A percentile compares a stretch with the other conserved stretches of the same genome.
Conservation (phyloP, 768 basidiomycete genomes). For the Panellus pusillus region DNA sequence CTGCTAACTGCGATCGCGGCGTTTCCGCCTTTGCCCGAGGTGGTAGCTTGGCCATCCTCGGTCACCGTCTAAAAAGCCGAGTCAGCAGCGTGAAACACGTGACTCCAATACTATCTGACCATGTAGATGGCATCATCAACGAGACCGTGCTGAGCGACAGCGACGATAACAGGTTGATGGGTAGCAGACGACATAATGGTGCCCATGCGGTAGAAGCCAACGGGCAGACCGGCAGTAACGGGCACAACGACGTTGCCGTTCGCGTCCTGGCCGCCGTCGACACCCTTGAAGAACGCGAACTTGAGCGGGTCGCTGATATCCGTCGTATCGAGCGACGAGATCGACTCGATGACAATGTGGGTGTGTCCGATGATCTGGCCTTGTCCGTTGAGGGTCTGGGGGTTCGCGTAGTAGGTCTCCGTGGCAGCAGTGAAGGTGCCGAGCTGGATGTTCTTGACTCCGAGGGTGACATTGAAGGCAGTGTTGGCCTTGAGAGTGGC, state of each 20-base stretch:
- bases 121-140: slow-evolving; percentile 63
- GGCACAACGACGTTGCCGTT: slow-evolving; percentile 49
- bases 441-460: slow-evolving; percentile 43
- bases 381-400: slow-evolving; percentile 48
- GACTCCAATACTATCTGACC: neutral
- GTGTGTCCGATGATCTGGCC: slow-evolving; percentile 58
- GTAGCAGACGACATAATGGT: slow-evolving; percentile 53
- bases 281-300: slow-evolving; percentile 58
- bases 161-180: slow-evolving; percentile 56
- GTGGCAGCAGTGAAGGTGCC: slow-evolving; percentile 58
- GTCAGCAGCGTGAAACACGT: too few species aligned
- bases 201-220: slow-evolving; percentile 60
- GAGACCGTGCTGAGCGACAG: slow-evolving; percentile 59
- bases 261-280: slow-evolving; percentile 40
- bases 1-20: too few species aligned
- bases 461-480: slow-evolving; percentile 51
- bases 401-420: slow-evolving; percentile 53
- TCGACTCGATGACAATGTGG: slow-evolving; percentile 54
- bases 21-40: too few species aligned
- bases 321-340: slow-evolving; percentile 43
- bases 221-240: slow-evolving; percentile 56
- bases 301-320: slow-evolving; percentile 45
- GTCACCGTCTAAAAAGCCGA: too few species aligned
- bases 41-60: too few species aligned
- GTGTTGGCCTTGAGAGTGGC: slow-evolving; percentile 44